Evolutionary conservation across 2,329 filamentous ascomycete species (phyloP).

Genomic region (Elsinoe australis): DNA sequence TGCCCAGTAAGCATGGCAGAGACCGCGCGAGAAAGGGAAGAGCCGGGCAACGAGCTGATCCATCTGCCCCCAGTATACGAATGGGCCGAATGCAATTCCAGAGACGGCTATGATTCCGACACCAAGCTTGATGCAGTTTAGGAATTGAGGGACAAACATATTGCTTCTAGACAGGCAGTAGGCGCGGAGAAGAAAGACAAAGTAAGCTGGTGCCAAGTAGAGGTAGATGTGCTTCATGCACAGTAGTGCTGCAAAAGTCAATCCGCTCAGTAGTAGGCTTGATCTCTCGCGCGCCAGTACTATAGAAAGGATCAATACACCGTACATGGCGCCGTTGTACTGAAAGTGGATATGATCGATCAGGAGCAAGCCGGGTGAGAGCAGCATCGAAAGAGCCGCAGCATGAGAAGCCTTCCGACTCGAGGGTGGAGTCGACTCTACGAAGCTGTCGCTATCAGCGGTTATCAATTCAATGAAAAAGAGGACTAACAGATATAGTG

Average conservation of each 20-base stretch:
- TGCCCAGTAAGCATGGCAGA: constrained; percentile 98
- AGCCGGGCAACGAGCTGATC: constrained; percentile 74
- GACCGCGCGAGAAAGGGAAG: constrained; percentile 86
- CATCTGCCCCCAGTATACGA: constrained; percentile 71
- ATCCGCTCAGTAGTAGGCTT: constrained; percentile 67
- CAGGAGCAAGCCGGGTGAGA: constrained; percentile 88
- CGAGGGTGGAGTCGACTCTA: constrained; percentile 58
- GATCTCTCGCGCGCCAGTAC: constrained; percentile 70
- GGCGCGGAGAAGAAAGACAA: constrained; percentile 79
- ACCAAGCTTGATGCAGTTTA: constrained; percentile 79
- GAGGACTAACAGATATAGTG: constrained; percentile 59
- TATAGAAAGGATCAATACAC: constrained; percentile 77
- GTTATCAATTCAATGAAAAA: neutral
- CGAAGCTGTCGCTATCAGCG: constrained; percentile 50
- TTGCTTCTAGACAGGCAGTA: constrained; percentile 66
- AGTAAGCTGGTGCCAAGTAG: constrained; percentile 92
- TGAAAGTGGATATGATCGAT: constrained; percentile 99
- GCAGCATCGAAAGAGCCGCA: constrained; percentile 76
- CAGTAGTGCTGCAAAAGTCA: constrained; percentile 74
- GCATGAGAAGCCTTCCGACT: constrained; percentile 74
- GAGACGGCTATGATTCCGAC: constrained; percentile 63
- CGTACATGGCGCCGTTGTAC: constrained; percentile 97
- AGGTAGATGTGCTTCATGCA: constrained; percentile 98
- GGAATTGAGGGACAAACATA: constrained; percentile 49
- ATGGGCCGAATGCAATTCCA: constrained; percentile 79